Conservation (phyloP, 306 rosid genomes). For the Rosa multiflora region DNA sequence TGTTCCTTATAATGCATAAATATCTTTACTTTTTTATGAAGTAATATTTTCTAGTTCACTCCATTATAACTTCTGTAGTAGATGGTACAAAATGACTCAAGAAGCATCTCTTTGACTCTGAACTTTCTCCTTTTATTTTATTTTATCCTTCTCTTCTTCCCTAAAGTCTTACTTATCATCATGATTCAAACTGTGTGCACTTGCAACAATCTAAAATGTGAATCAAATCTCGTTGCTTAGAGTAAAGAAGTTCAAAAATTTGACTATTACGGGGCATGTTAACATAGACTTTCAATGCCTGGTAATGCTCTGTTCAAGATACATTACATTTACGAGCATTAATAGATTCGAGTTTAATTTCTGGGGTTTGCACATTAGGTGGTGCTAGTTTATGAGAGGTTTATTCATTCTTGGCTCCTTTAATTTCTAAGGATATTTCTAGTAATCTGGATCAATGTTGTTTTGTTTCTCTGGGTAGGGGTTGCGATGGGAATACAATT, state of each 20-base stretch:
- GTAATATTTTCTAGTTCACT: neutral
- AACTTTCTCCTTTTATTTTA: neutral
- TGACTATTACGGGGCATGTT: neutral
- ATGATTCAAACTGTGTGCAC: neutral
- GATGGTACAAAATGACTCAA: neutral
- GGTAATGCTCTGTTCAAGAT: neutral
- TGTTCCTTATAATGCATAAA: neutral
- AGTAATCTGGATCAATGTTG: neutral
- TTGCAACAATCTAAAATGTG: neutral
- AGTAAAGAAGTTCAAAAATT: neutral
- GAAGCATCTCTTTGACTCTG: neutral
- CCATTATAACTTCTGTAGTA: neutral
- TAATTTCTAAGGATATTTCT: neutral
- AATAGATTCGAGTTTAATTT: neutral
- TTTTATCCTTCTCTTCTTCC: neutral
- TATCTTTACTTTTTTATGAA: neutral
- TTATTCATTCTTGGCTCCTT: neutral
- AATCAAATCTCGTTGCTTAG: neutral
- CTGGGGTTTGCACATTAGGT: neutral
- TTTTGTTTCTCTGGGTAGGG: neutral
- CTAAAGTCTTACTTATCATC: neutral
- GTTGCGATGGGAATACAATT: neutral
- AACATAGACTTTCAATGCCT: slow-evolving; percentile 2
- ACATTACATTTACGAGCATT: neutral
- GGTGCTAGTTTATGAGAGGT: neutral